Conservation (phyloP, 768 basidiomycete species). For the Mycena albidolilacea region DNA sequence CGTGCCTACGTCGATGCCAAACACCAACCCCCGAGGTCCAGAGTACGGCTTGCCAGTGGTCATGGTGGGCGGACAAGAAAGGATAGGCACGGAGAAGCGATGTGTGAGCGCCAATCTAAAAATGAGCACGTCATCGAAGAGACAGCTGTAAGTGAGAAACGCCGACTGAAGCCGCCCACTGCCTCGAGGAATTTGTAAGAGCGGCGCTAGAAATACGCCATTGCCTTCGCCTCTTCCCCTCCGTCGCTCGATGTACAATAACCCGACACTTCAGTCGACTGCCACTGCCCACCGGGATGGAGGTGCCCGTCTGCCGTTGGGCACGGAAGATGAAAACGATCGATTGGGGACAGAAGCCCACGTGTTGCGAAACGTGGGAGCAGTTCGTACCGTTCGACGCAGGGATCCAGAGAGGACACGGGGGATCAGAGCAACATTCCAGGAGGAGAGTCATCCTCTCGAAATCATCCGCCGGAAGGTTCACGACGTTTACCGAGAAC, state of each 20-base stretch:
- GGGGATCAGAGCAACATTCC: background rate
- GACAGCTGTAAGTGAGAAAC: background rate
- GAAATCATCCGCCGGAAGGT: background rate
- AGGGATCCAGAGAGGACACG: background rate
- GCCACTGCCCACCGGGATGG: background rate
- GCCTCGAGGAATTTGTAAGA: background rate
- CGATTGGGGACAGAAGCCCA: background rate
- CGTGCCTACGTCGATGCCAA: slow-evolving; percentile 69
- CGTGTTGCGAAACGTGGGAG: slow-evolving; percentile 13
- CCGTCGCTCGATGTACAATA: background rate
- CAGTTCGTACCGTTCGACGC: background rate
- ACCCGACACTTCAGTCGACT: background rate
- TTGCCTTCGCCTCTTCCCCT: background rate
- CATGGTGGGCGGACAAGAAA: slow-evolving; percentile 8
- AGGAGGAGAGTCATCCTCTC: background rate
- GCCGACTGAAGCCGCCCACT: background rate
- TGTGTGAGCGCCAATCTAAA: slow-evolving; percentile 20
- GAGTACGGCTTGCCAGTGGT: slow-evolving; percentile 52
- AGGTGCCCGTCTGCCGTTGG: background rate
- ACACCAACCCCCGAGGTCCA: slow-evolving; percentile 61
- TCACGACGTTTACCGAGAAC: background rate
- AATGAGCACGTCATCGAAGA: slow-evolving; percentile 3
- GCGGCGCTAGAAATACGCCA: background rate
- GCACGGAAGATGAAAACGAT: background rate
- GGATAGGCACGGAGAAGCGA: too few species aligned